A percentile compares a stretch with the other conserved stretches of the same genome.
These are phyloP conservation scores for Cryptococcus sp. DNA, from an alignment of 1,284 basidiomycete genomes.

Conservation along the genomic window DNA sequence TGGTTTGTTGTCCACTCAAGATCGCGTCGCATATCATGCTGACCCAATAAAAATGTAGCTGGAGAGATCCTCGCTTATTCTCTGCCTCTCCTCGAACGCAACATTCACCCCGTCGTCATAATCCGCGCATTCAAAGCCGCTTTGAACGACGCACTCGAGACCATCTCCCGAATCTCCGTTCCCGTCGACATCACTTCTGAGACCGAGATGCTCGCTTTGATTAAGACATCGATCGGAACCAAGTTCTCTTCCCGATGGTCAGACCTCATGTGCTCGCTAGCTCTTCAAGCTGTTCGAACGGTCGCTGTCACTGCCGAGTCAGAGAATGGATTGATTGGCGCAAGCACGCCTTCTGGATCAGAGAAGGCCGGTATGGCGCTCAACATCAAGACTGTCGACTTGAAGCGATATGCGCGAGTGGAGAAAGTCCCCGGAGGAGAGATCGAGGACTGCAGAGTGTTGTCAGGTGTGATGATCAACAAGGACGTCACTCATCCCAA, in stretches of 20 bases:
- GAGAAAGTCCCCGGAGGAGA: conserved; percentile 98
- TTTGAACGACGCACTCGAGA: conserved; percentile 83
- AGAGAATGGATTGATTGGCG: conserved; percentile 55
- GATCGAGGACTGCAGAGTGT: conserved; percentile 87
- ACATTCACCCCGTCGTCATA: conserved; percentile 98
- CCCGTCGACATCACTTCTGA: conserved; percentile 88
- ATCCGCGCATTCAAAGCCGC: conserved; percentile 98
- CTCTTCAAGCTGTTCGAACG: conserved; percentile 86
- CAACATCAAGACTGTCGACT: conserved; percentile 84
- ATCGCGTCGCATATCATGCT: background rate
- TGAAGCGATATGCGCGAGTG: conserved; percentile 96
- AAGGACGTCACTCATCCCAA: conserved; percentile 99
- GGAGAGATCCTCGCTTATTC: conserved; percentile 99
- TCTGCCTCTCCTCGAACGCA: conserved; percentile 85
- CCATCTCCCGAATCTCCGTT: conserved; percentile 73
- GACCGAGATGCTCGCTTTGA: conserved; percentile 89
- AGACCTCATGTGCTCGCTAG: conserved; percentile 95
- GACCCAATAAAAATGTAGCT: conserved; percentile 57
- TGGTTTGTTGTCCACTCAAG: conserved; percentile 59
- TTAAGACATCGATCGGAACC: conserved; percentile 99
- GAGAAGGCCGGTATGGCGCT: conserved; percentile 22
- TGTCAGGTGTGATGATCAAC: conserved; percentile 94
- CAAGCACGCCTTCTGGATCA: conserved; percentile 46
- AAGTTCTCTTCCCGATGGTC: conserved; percentile 97
- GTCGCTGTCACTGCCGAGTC: conserved; percentile 62